phyloP scores from a whole-genome alignment of 768 basidiomycete genomes.

The Symmetrospora coprosmae region DNA sequence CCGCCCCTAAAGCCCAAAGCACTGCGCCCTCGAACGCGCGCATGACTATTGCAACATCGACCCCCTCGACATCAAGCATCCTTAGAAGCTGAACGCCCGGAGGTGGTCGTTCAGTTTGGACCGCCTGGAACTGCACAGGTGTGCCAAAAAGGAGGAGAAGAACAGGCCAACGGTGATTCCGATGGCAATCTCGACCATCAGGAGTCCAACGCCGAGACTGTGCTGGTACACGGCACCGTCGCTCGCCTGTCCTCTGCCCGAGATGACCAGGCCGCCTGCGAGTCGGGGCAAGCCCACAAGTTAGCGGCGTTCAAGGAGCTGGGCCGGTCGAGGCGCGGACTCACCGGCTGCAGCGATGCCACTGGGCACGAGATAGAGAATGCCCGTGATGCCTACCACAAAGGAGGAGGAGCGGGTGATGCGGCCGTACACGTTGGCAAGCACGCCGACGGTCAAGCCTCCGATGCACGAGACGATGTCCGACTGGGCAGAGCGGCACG shows the following conservation, averaged over 20 bases:
- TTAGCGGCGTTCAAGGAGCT: too few species aligned
- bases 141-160: constrained; percentile 19
- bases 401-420: not conserved
- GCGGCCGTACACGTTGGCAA: constrained; percentile 26
- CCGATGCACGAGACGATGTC: constrained; percentile 27
- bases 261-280: not conserved
- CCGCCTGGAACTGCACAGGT: not conserved
- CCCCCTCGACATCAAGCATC: too few species aligned
- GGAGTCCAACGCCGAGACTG: constrained; percentile 21
- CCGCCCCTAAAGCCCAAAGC: too few species aligned
- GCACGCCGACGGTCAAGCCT: constrained; percentile 24
- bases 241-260: not conserved
- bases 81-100: not conserved
- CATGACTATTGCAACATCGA: too few species aligned
- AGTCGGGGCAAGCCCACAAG: too few species aligned
- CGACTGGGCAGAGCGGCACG: constrained; percentile 3
- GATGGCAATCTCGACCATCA: constrained; percentile 23
- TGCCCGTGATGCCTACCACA: constrained; percentile 8
- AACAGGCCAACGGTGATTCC: constrained; percentile 26
- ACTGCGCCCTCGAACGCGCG: too few species aligned
- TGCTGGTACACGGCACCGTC: not conserved
- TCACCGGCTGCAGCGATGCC: constrained; percentile 22
- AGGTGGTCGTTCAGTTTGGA: not conserved
- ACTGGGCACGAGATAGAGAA: constrained; percentile 26
- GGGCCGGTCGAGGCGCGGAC: constrained; percentile 15